Percentiles rank a stretch among this genome's conserved stretches.
These are phyloP conservation scores for Tylopilus sp. DNA, from an alignment of 768 basidiomycete genomes.

Conservation along the genomic window DNA sequence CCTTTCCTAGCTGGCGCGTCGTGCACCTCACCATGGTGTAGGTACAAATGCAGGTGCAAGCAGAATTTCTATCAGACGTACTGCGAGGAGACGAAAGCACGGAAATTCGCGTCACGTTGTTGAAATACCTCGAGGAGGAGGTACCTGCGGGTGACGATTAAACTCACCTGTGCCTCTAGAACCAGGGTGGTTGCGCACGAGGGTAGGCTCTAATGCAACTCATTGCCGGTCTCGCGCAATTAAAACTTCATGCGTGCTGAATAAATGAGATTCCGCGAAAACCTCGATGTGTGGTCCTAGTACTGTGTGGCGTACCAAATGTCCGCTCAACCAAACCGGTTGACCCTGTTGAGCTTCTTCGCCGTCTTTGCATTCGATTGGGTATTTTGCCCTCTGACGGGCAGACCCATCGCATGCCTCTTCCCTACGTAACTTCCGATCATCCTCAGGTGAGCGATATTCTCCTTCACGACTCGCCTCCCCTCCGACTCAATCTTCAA, in stretches of 20 bases:
- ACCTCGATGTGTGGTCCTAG: constrained; percentile 3
- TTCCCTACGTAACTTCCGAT: constrained; percentile 93
- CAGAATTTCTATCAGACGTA: constrained; percentile 84
- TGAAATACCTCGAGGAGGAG: constrained; percentile 95
- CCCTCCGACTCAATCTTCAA: constrained; percentile 89
- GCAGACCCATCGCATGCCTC: constrained; percentile 89
- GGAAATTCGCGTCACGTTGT: constrained; percentile 85
- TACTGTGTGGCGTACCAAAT: constrained; percentile 8
- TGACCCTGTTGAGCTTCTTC: constrained; percentile 83
- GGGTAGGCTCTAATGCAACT: constrained; percentile 5
- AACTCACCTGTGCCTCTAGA: constrained; percentile 25
- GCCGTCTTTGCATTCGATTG: constrained; percentile 89
- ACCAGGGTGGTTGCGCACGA: neutral
- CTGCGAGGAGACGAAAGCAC: constrained; percentile 92
- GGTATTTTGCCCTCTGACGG: constrained; percentile 93
- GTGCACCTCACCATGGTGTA: constrained; percentile 33
- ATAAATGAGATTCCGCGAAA: neutral
- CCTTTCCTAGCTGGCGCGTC: neutral
- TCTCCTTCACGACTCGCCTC: constrained; percentile 76
- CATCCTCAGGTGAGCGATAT: constrained; percentile 89
- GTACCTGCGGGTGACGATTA: constrained; percentile 91
- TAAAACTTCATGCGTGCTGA: neutral
- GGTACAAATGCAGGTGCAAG: constrained; percentile 96
- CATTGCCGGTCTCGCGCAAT: neutral
- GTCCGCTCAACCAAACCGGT: constrained; percentile 46